These are phyloP conservation scores for Silene vulgaris DNA, from an alignment of 179 eudicot species.

Conservation along the genomic window DNA sequence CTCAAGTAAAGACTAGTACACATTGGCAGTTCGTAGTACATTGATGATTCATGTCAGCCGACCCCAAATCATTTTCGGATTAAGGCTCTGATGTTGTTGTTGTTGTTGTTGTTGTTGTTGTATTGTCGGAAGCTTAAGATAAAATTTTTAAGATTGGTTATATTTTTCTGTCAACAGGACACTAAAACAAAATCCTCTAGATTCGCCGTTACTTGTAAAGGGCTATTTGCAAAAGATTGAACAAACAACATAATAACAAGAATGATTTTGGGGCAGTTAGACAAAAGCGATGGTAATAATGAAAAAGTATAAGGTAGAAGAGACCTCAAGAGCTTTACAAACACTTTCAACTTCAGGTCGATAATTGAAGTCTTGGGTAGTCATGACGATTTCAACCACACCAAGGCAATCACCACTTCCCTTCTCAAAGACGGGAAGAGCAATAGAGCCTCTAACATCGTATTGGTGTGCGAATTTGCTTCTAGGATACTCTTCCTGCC, in stretches of 20 bases:
- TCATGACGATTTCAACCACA: constrained; percentile 76
- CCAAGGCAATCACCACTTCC: constrained; percentile 74
- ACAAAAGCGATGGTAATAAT: neutral
- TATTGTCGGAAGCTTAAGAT: neutral
- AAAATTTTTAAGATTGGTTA: neutral
- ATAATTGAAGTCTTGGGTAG: constrained; percentile 49
- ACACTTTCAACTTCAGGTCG: constrained; percentile 68
- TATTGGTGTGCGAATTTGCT: constrained; percentile 44
- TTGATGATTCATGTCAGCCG: too few relatives aligned
- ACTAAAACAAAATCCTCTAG: neutral
- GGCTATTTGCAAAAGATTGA: constrained; percentile 2
- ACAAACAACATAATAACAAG: neutral
- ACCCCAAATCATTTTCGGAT: too few relatives aligned
- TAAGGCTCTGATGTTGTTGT: too few relatives aligned
- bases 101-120: neutral
- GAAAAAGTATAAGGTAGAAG: constrained; percentile 17
- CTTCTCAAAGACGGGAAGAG: constrained; percentile 74
- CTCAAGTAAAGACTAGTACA: neutral
- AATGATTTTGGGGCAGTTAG: constrained; percentile 1
- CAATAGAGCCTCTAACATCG: constrained; percentile 69
- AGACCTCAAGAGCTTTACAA: constrained; percentile 88
- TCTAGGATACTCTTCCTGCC: constrained; percentile 61
- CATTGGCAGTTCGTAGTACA: neutral
- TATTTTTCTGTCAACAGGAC: neutral
- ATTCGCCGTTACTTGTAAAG: neutral